Conservation (phyloP, 140 eudicot species). For the Ambrosia hybrid region DNA sequence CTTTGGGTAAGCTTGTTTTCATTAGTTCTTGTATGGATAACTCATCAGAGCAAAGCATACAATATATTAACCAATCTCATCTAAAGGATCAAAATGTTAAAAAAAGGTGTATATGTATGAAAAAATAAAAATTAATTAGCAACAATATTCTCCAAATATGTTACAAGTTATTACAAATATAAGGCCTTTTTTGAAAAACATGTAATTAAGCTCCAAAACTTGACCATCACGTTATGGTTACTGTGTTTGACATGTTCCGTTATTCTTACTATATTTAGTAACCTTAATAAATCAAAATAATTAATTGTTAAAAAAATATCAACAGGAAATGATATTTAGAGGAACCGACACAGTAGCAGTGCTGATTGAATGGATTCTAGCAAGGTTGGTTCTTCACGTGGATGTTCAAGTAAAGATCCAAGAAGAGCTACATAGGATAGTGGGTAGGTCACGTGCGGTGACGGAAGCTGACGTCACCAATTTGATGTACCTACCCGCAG, state of each 20-base stretch:
- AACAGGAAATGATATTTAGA: constrained; percentile 91
- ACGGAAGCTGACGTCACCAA: constrained; percentile 59
- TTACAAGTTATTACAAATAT: constrained; percentile 20
- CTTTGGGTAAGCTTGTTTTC: constrained; percentile 64
- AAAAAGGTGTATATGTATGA: no score
- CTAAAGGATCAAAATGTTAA: no score
- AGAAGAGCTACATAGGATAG: constrained; percentile 60
- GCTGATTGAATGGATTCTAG: constrained; percentile 86
- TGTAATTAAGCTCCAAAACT: constrained; percentile 6
- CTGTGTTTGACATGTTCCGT: no score
- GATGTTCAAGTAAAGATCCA: constrained; percentile 76
- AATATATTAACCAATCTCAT: no score
- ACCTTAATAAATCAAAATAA: neutral
- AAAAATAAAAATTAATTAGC: no score
- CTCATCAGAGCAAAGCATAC: no score
- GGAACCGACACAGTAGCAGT: constrained; percentile 94
- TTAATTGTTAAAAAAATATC: neutral
- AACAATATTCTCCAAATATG: no score
- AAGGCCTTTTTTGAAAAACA: constrained; percentile 13
- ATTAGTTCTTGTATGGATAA: no score
- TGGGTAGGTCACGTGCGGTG: constrained; percentile 71
- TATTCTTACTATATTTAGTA: constrained; percentile 16
- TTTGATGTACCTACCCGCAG: constrained; percentile 66
- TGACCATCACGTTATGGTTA: neutral
- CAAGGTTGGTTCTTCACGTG: constrained; percentile 69